Evolutionary conservation across 768 basidiomycete genomes (phyloP).

Genomic region (Lentinula edodes): DNA sequence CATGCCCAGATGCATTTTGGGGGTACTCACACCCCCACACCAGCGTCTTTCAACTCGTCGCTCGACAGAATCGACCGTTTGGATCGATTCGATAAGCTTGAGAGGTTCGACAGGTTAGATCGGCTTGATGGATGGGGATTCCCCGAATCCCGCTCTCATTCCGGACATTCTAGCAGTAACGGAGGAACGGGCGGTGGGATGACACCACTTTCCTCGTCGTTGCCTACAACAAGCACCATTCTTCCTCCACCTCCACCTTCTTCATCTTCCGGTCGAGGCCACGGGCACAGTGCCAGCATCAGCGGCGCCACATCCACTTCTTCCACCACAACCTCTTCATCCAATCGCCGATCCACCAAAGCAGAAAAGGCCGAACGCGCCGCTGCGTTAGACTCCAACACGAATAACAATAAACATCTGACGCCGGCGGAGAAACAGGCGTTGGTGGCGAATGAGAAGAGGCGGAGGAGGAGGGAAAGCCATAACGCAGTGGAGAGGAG

Average conservation of each 20-base stretch:
- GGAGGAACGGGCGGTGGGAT: background rate
- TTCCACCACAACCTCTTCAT: background rate
- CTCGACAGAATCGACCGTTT: background rate
- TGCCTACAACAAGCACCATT: background rate
- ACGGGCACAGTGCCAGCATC: background rate
- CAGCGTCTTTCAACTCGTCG: background rate
- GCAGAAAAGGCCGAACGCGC: background rate
- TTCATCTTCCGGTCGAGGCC: background rate
- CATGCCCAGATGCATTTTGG: too few relatives aligned
- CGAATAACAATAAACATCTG: background rate
- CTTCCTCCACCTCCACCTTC: background rate
- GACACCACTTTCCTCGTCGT: background rate
- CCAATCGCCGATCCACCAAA: background rate
- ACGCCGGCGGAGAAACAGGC: constrained; percentile 41
- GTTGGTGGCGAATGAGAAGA: constrained; percentile 72
- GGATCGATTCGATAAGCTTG: background rate
- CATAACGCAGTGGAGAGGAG: constrained; percentile 92
- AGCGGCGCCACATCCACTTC: background rate
- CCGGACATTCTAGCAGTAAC: constrained; percentile 9
- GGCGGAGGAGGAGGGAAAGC: constrained; percentile 73
- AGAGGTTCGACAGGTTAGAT: background rate
- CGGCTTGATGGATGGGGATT: background rate
- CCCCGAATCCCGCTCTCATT: background rate
- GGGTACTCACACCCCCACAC: background rate
- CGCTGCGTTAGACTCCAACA: background rate